Percentiles rank a stretch among this genome's conserved stretches.
phyloP scores from a whole-genome alignment of 78 protist genomes.

The Pigoraptor vietnamica region DNA sequence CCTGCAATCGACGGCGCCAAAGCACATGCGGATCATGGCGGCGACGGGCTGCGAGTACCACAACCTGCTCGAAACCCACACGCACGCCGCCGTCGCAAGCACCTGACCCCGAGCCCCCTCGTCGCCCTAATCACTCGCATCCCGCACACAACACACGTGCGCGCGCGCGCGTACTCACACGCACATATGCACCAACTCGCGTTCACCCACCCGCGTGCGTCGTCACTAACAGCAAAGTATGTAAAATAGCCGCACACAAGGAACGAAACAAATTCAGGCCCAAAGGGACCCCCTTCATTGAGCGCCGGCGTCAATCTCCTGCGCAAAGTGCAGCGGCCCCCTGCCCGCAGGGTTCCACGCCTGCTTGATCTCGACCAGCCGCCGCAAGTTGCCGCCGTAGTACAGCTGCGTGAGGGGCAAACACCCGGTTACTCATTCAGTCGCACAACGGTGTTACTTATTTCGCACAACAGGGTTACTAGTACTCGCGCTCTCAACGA shows the following conservation, averaged over 20 bases:
- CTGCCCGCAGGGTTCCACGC: background rate
- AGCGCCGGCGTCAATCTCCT: background rate
- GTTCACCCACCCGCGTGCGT: too few species aligned
- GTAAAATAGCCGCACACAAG: background rate
- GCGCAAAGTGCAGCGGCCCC: background rate
- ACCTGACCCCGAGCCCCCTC: too few species aligned
- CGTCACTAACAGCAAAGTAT: too few species aligned
- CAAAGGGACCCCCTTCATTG: too few species aligned
- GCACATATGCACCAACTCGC: background rate
- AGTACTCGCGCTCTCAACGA: too few species aligned
- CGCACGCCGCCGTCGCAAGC: too few species aligned
- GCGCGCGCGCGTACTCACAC: background rate
- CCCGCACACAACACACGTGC: background rate
- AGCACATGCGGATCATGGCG: background rate
- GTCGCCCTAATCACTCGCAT: background rate
- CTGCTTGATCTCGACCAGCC: background rate
- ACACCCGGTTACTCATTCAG: too few species aligned
- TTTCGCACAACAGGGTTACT: too few species aligned
- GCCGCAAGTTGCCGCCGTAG: background rate
- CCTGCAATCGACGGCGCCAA: background rate
- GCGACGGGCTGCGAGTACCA: background rate
- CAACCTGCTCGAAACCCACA: background rate
- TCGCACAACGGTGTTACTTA: too few species aligned
- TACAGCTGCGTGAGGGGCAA: background rate
- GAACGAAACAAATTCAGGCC: too few species aligned